A percentile compares a stretch with the other conserved stretches of the same genome.
phyloP scores from a whole-genome alignment of 2,329 filamentous ascomycete species.

The Fusarium clavum region DNA sequence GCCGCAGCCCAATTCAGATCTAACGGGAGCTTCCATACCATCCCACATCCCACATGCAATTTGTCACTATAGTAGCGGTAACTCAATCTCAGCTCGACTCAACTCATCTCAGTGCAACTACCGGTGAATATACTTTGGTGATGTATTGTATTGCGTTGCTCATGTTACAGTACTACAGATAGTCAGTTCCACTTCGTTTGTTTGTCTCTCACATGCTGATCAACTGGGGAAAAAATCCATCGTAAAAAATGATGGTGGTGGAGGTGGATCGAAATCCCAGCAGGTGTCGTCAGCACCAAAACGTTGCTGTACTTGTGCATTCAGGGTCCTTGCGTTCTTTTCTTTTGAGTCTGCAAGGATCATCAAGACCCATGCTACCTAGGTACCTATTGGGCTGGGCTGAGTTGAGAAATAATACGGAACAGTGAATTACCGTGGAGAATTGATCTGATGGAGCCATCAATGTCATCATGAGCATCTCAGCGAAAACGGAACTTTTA shows the following conservation, averaged over 20 bases:
- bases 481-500: slow-evolving; percentile 16
- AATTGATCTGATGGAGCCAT: slow-evolving; percentile 1
- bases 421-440: not conserved
- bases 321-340: slow-evolving; percentile 30
- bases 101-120: not conserved
- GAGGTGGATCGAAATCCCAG: slow-evolving; percentile 28
- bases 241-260: slow-evolving; percentile 27
- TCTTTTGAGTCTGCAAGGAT: not conserved
- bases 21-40: slow-evolving; percentile 21
- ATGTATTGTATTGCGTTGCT: not conserved
- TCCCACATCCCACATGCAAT: slow-evolving; percentile 4
- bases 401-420: not conserved
- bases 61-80: slow-evolving; percentile 3
- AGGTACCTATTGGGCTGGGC: not conserved
- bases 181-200: slow-evolving; percentile 2
- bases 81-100: slow-evolving; percentile 20
- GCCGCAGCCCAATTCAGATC: slow-evolving; percentile 2
- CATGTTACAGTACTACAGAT: not conserved
- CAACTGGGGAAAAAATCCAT: slow-evolving; percentile 15
- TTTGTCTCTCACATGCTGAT: slow-evolving; percentile 22
- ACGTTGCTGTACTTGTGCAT: not conserved
- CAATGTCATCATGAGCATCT: slow-evolving; percentile 24
- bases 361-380: slow-evolving; percentile 9
- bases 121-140: not conserved
- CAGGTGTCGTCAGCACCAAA: slow-evolving; percentile 44